Base-by-base conservation (phyloP, 306 rosid genomes). In the Hippophae tibetana region DNA sequence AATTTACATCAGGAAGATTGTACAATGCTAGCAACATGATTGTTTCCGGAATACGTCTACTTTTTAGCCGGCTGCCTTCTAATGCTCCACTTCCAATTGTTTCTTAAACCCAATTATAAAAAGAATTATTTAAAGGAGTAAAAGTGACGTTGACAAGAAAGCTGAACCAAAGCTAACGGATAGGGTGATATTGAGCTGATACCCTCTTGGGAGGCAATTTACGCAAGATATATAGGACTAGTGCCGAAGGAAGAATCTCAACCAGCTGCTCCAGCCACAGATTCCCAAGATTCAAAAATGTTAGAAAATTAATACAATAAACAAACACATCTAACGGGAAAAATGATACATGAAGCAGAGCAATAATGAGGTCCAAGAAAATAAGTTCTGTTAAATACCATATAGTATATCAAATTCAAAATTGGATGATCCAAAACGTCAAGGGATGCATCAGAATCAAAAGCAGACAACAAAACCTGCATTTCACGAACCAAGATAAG, bases 161-260 rank as follows among this genome's bases (percentile, higher is more conserved):
- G 38, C 38, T 31, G 38, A 31, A 31, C 38, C 38, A 31, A 4
- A 31, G 38, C 38, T 31, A 31, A 31, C 38, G 38, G 38, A 84
- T 80, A 48, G 93, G 85, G 52, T 87, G 93, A 63, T 87, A 87
- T 18, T 83, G 93, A 61, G 80, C 95, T 10, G 95, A 80, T 25
- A 78, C 73, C 40, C 85, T 72, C 64, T 79, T 79, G 13, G 85
- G 87, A 6, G 95, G 93, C 51, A 87, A 70, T 80, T 87, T 87
- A 42, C 95, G 50, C 60, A 87, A 74, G 58, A 84, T 82, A 72
- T 82, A 80, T 13, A 87, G 82, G 62, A 87, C 93, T 75, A 87
- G 59, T 10, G 82, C 85, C 0, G 89, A 84, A 26, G 95, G 95
- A 61, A 76, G 71, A 45, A 87, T 76, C 80, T 87, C 95, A 51